Evolutionary conservation across 2,329 filamentous ascomycete species (phyloP).

Genomic region (Aspergillus persii): DNA sequence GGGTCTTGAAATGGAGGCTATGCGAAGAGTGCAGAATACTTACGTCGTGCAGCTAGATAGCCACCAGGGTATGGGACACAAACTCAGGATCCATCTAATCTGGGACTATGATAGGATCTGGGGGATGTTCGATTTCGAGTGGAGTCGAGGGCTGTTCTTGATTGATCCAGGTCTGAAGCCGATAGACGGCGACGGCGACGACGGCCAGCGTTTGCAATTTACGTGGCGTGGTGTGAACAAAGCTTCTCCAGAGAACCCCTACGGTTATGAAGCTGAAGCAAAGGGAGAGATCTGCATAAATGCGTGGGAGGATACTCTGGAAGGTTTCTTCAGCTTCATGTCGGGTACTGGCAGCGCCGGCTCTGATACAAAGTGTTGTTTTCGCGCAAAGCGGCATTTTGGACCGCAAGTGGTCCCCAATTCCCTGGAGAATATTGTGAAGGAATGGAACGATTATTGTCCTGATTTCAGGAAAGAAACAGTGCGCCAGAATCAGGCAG

Average conservation of each 20-base stretch:
- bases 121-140: slow-evolving; percentile 5
- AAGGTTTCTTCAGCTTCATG: slow-evolving; percentile 4
- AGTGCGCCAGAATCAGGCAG: slow-evolving; percentile 2
- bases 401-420: slow-evolving; percentile 3
- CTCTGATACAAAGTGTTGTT: neutral
- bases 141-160: neutral
- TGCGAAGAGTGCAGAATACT: slow-evolving; percentile 1
- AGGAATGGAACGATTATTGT: slow-evolving; percentile 3
- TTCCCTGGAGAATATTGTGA: slow-evolving; percentile 4
- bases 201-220: neutral
- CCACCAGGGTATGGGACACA: neutral
- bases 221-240: slow-evolving; percentile 1
- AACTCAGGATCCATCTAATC: neutral
- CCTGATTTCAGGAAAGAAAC: neutral
- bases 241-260: neutral
- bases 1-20: neutral
- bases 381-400: neutral
- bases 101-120: slow-evolving; percentile 13
- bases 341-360: neutral
- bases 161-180: slow-evolving; percentile 1
- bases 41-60: neutral
- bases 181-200: neutral
- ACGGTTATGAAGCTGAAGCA: neutral
- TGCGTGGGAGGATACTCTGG: neutral
- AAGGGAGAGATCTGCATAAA: slow-evolving; percentile 8